Evolutionary conservation across 139 green algal species (phyloP).

Genomic region (Chlorella sorokiniana): DNA sequence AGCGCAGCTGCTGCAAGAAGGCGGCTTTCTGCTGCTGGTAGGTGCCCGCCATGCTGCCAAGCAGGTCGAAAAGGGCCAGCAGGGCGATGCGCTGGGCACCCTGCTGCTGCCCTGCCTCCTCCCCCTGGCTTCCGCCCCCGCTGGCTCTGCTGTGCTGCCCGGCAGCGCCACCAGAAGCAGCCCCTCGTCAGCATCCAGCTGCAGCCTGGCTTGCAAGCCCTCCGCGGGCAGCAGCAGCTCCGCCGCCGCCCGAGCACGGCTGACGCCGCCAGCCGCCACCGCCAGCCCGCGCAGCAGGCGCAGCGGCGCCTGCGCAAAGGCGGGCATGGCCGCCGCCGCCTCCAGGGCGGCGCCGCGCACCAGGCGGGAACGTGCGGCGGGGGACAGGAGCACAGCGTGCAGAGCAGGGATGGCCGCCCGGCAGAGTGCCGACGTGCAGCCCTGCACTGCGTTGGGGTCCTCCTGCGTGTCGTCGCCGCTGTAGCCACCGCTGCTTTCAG

Average conservation of each 20-base stretch:
- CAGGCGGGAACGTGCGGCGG: not conserved
- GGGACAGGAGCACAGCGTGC: not conserved
- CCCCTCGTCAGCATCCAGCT: not conserved
- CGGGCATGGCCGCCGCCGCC: not conserved
- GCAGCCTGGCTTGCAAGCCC: not conserved
- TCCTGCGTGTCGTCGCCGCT: not conserved
- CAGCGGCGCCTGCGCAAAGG: not conserved
- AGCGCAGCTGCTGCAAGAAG: constrained; percentile 27
- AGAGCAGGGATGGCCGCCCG: not conserved
- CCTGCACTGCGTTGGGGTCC: not conserved
- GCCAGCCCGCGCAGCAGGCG: not conserved
- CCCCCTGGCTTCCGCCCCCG: not conserved
- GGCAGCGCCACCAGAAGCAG: too few species aligned
- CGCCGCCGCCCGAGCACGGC: not conserved
- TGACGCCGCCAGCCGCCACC: not conserved
- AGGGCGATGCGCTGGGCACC: not conserved
- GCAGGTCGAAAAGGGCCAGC: constrained; percentile 9
- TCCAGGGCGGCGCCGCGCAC: not conserved
- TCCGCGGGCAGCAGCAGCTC: not conserved
- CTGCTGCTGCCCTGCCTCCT: not conserved
- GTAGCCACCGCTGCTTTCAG: not conserved
- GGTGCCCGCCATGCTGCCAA: constrained; percentile 27
- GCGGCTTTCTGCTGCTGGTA: constrained; percentile 17
- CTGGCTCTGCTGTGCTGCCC: not conserved
- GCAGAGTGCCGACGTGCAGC: not conserved